Percentiles rank a stretch among this genome's conserved stretches.
These are phyloP conservation scores for Cyclocybe cylindracea DNA, from an alignment of 768 basidiomycete genomes.

Conservation along the genomic window DNA sequence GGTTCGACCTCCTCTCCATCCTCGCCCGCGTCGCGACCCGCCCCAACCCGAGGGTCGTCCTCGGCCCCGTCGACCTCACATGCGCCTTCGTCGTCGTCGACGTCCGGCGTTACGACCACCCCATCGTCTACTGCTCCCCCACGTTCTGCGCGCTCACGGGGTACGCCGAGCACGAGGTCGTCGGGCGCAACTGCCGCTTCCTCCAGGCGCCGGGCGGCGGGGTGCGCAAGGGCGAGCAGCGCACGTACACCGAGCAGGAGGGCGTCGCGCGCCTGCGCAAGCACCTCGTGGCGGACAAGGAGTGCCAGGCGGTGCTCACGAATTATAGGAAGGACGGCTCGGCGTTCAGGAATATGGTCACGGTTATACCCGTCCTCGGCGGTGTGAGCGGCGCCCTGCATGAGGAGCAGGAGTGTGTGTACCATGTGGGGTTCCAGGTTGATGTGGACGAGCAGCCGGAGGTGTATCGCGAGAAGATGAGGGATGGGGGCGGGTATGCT, in stretches of 20 bases:
- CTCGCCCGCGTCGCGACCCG: constrained; percentile 77
- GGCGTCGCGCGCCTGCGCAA: constrained; percentile 67
- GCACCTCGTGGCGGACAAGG: constrained; percentile 70
- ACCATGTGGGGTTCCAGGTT: constrained; percentile 95
- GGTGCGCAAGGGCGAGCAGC: constrained; percentile 35
- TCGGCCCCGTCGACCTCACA: constrained; percentile 91
- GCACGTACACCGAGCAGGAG: constrained; percentile 62
- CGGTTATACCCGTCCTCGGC: constrained; percentile 83
- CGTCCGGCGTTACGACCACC: constrained; percentile 74
- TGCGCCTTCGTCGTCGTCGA: constrained; percentile 94
- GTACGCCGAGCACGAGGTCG: constrained; percentile 71
- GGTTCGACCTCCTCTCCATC: constrained; percentile 87
- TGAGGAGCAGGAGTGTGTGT: constrained; percentile 73
- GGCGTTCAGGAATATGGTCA: constrained; percentile 91
- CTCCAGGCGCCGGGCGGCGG: constrained; percentile 73
- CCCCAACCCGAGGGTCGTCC: constrained; percentile 68
- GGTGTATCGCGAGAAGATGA: constrained; percentile 76
- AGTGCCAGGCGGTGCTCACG: constrained; percentile 84
- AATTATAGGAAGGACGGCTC: constrained; percentile 87
- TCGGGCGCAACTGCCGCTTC: constrained; percentile 92
- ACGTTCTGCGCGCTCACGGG: constrained; percentile 79
- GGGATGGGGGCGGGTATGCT: constrained; percentile 72
- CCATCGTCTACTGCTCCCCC: constrained; percentile 91
- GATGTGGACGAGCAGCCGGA: constrained; percentile 89
- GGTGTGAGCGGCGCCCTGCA: constrained; percentile 46